Percentiles rank a stretch among this genome's conserved stretches.
Evolutionary conservation across 2,329 filamentous ascomycete genomes (phyloP).

Genomic region (Escovopsis sp.): DNA sequence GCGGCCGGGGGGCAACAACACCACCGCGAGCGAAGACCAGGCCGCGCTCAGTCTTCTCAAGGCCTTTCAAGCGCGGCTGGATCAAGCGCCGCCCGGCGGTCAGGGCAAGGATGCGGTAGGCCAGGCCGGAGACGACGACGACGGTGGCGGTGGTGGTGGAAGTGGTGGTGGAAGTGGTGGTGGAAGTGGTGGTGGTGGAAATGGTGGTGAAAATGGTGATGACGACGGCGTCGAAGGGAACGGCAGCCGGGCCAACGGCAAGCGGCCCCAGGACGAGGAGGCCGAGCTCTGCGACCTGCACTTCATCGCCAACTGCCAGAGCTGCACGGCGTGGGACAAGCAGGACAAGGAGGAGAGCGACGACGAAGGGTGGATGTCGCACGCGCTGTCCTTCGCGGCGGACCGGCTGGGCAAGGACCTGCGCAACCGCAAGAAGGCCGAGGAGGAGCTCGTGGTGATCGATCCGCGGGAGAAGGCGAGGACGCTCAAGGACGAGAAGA

Average conservation of each 20-base stretch:
- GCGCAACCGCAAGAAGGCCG: conserved; percentile 77
- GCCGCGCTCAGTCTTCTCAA: conserved; percentile 56
- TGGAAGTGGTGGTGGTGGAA: no score
- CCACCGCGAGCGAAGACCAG: conserved; percentile 40
- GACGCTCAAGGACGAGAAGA: conserved; percentile 51
- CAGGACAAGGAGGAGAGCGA: conserved; percentile 42
- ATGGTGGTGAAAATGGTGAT: no score
- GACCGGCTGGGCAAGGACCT: conserved; percentile 86
- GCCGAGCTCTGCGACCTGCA: conserved; percentile 77
- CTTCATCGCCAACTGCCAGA: conserved; percentile 91
- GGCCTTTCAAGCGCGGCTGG: conserved; percentile 66
- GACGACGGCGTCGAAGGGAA: no score
- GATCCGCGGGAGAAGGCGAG: conserved; percentile 75
- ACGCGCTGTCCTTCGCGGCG: conserved; percentile 71
- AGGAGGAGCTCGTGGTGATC: conserved; percentile 83
- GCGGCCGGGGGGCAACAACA: conserved; percentile 38
- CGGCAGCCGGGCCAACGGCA: conserved; percentile 3
- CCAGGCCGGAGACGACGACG: conserved; percentile 24
- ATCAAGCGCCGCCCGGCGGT: conserved; percentile 32
- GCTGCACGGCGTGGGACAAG: conserved; percentile 72
- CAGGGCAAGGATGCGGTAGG: conserved; percentile 15
- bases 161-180: no score
- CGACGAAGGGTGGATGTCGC: conserved; percentile 68
- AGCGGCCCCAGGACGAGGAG: conserved; percentile 40
- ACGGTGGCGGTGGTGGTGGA: conserved; percentile 3